Evolutionary conservation across 495 filamentous ascomycete species (phyloP).

Genomic region (Daldinia caldariorum): DNA sequence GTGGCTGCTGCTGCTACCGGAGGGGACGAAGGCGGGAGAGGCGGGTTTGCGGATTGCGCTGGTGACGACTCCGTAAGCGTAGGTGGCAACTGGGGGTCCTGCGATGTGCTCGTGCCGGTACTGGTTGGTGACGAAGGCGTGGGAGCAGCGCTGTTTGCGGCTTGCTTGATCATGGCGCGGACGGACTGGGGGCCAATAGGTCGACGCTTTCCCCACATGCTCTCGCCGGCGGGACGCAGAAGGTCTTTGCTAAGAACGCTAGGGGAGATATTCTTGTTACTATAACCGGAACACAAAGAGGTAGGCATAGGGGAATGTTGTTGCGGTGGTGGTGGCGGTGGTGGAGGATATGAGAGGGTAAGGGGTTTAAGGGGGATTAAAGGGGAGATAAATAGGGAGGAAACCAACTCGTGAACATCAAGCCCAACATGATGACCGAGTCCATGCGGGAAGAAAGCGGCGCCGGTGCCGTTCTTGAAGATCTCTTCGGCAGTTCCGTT

Average conservation of each 20-base stretch:
- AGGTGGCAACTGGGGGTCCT: constrained; percentile 5
- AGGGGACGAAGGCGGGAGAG: constrained; percentile 1
- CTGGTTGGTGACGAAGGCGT: constrained; percentile 6
- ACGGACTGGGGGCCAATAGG: constrained; percentile 46
- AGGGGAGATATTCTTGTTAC: constrained; percentile 16
- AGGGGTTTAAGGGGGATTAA: constrained; percentile 24
- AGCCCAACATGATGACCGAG: constrained; percentile 89
- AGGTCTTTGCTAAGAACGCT: constrained; percentile 49
- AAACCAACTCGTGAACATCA: constrained; percentile 79
- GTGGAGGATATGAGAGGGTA: constrained; percentile 12
- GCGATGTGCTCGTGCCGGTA: not conserved
- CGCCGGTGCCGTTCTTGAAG: constrained; percentile 70
- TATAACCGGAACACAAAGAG: constrained; percentile 10
- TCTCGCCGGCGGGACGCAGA: constrained; percentile 44
- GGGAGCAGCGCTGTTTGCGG: constrained; percentile 24
- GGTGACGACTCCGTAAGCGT: constrained; percentile 6
- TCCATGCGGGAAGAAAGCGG: constrained; percentile 92
- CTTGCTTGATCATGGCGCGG: constrained; percentile 49
- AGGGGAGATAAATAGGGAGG: constrained; percentile 10
- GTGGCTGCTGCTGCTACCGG: not conserved
- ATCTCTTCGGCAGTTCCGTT: constrained; percentile 71
- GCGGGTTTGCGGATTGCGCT: constrained; percentile 1
- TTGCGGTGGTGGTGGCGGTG: constrained; percentile 13
- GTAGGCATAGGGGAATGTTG: not conserved
- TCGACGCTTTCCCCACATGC: constrained; percentile 47